Evolutionary conservation across 2,329 filamentous ascomycete species (phyloP).

Genomic region (Lecanoromycetidae sp.): DNA sequence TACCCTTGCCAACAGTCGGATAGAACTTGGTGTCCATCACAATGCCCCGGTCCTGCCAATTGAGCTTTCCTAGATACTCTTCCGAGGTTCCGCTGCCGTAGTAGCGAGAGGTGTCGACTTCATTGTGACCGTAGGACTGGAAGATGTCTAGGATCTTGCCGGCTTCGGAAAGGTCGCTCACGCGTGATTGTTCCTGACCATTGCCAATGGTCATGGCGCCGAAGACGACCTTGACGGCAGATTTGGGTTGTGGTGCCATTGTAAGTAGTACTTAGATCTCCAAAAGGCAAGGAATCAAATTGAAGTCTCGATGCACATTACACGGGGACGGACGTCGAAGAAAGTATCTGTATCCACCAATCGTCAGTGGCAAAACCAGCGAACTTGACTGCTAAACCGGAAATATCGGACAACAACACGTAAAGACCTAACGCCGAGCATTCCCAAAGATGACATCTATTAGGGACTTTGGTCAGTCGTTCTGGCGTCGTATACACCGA

Average conservation of each 20-base stretch:
- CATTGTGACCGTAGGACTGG: conserved; percentile 22
- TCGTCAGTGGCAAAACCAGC: no score
- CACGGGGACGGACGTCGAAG: no score
- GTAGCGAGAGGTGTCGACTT: conserved; percentile 25
- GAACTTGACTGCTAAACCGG: no score
- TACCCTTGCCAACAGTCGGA: conserved; percentile 21
- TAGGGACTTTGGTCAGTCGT: no score
- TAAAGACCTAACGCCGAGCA: no score
- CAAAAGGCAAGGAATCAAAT: no score
- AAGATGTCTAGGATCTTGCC: conserved; percentile 23
- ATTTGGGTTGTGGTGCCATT: conserved; percentile 5
- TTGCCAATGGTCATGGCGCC: conserved; percentile 31
- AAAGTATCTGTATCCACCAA: no score
- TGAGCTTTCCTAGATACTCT: conserved; percentile 32
- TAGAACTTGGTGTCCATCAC: conserved; percentile 35
- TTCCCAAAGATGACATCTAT: no score
- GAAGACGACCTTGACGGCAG: conserved; percentile 12
- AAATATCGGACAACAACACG: no score
- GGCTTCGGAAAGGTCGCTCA: conserved; percentile 19
- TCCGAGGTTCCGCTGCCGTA: conserved; percentile 24
- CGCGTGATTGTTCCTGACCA: conserved; percentile 16
- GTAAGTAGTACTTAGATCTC: no score
- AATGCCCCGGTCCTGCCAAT: conserved; percentile 31
- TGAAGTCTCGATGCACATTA: no score
- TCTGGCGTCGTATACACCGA: no score